Conservation (phyloP, 2,329 filamentous ascomycete species). For the Ophiostoma piceae region DNA sequence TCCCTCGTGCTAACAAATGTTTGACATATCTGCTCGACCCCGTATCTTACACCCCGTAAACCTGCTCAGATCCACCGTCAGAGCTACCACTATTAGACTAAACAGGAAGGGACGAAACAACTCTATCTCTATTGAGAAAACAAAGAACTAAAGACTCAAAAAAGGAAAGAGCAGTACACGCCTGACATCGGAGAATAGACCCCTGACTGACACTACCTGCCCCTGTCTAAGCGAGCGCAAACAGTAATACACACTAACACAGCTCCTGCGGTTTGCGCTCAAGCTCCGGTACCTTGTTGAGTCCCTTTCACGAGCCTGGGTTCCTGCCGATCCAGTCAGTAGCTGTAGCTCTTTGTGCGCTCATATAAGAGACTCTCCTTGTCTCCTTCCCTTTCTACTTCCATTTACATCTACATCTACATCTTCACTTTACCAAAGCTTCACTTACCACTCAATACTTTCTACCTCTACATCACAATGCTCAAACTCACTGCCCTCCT, state of each 20-base stretch:
- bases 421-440: background rate
- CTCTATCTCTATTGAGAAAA: background rate
- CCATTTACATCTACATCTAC: background rate
- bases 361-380: background rate
- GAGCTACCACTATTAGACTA: background rate
- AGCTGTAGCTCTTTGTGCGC: background rate
- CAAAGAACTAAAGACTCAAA: background rate
- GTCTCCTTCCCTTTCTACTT: background rate
- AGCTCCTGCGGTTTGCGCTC: background rate
- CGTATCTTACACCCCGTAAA: background rate
- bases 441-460: background rate
- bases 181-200: conserved; percentile 9
- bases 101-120: background rate
- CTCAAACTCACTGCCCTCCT: conserved; percentile 31
- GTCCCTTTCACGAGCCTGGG: too few species aligned
- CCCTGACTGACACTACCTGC: conserved; percentile 2
- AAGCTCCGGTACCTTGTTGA: background rate
- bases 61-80: background rate
- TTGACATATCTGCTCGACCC: background rate
- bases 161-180: background rate
- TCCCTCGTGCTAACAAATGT: background rate
- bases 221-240: background rate
- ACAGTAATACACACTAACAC: background rate
- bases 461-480: background rate
- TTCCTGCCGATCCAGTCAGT: background rate